These are phyloP conservation scores for Leishmania aethiopica DNA, from an alignment of 208 protist species.

Conservation along the genomic window DNA sequence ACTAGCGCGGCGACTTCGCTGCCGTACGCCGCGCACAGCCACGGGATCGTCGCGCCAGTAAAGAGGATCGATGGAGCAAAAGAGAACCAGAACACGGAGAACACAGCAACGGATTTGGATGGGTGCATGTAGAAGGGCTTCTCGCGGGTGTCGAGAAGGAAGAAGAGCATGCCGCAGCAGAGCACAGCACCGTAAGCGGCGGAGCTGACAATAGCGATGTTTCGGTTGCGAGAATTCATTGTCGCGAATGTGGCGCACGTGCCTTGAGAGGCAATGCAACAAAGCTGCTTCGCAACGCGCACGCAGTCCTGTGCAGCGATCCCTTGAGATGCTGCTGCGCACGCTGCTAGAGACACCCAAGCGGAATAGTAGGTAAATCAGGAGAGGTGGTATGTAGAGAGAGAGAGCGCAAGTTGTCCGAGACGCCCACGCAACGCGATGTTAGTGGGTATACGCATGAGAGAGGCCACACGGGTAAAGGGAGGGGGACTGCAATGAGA, in stretches of 20 bases:
- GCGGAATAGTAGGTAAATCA: neutral
- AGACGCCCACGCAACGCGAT: neutral
- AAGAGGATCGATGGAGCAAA: slow-evolving; percentile 57
- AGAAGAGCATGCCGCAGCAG: slow-evolving; percentile 41
- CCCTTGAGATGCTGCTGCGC: neutral
- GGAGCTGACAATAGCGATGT: slow-evolving; percentile 57
- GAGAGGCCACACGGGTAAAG: neutral
- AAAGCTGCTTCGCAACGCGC: neutral
- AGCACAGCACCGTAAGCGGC: slow-evolving; percentile 51
- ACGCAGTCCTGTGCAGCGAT: neutral
- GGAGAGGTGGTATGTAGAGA: neutral
- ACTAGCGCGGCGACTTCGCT: slow-evolving; percentile 33
- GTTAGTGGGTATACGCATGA: neutral
- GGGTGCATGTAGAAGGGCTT: slow-evolving; percentile 34
- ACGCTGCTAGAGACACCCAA: neutral
- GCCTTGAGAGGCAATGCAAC: neutral
- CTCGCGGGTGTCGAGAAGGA: slow-evolving; percentile 18
- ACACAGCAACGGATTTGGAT: slow-evolving; percentile 29
- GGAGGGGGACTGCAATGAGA: neutral
- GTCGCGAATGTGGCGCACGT: neutral
- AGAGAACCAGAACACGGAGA: slow-evolving; percentile 49
- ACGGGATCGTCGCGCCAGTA: slow-evolving; percentile 46
- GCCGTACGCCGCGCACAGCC: slow-evolving; percentile 51
- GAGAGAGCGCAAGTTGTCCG: neutral
- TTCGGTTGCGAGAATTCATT: slow-evolving; percentile 35